Evolutionary conservation across 805 yeast species (phyloP).

Genomic region (Candida morakotiae): DNA sequence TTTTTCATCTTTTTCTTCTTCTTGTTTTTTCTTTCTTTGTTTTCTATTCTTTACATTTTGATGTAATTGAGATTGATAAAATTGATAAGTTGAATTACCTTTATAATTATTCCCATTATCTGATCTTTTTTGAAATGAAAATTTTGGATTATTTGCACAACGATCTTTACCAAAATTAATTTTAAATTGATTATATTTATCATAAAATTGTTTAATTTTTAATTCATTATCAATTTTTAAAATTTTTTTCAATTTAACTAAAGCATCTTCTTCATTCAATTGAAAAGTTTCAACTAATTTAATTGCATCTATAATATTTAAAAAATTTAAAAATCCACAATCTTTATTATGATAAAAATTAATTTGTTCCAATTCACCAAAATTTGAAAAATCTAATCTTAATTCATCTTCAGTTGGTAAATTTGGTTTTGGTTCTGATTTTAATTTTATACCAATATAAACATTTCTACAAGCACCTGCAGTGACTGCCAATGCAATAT

Average conservation of each 20-base stretch:
- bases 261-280: constrained; percentile 25
- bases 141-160: constrained; percentile 72
- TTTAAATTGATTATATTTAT: constrained; percentile 50
- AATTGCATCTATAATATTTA: constrained; percentile 60
- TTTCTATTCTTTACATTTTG: constrained; percentile 10
- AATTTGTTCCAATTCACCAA: constrained; percentile 75
- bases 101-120: constrained; percentile 2
- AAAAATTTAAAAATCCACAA: constrained; percentile 73
- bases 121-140: constrained; percentile 37
- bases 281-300: constrained; percentile 58
- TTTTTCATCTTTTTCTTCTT: constrained; percentile 8
- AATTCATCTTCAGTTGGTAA: constrained; percentile 44
- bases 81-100: constrained; percentile 10
- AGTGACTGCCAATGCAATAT: constrained; percentile 59
- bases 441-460: constrained; percentile 58
- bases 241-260: constrained; percentile 57
- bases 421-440: constrained; percentile 14
- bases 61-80: constrained; percentile 10
- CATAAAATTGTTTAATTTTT: constrained; percentile 33
- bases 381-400: constrained; percentile 55
- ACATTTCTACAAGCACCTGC: constrained; percentile 76
- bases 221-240: constrained; percentile 34
- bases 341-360: constrained; percentile 64
- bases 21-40: constrained; percentile 10
- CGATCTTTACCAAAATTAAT: constrained; percentile 75